Conservation (phyloP, 2,329 filamentous ascomycete genomes). For the Dactylonectria estremocensis region DNA sequence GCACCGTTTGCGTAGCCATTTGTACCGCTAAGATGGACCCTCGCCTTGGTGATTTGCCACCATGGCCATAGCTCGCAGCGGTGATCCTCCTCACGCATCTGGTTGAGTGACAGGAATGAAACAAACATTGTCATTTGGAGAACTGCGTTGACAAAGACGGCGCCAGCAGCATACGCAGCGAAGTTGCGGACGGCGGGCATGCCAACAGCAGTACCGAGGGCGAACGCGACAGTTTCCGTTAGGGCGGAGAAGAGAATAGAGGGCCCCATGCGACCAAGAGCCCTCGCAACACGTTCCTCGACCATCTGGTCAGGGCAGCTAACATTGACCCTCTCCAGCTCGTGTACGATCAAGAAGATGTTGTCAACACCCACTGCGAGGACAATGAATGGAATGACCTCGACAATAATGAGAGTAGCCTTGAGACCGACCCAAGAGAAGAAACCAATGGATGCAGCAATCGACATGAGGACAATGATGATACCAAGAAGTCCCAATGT, state of each 20-base stretch:
- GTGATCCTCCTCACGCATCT: slow-evolving; percentile 88
- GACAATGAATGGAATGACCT: slow-evolving; percentile 98
- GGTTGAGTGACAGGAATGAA: slow-evolving; percentile 91
- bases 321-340: slow-evolving; percentile 95
- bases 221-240: slow-evolving; percentile 94
- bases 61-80: slow-evolving; percentile 95
- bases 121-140: slow-evolving; percentile 98
- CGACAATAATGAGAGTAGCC: slow-evolving; percentile 96
- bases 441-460: slow-evolving; percentile 92
- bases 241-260: slow-evolving; percentile 96
- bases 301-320: slow-evolving; percentile 92
- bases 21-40: slow-evolving; percentile 72
- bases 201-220: slow-evolving; percentile 91
- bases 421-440: slow-evolving; percentile 95
- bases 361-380: slow-evolving; percentile 98
- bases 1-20: slow-evolving; percentile 72
- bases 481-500: slow-evolving; percentile 96
- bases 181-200: slow-evolving; percentile 99
- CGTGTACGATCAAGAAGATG: slow-evolving; percentile 98
- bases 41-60: slow-evolving; percentile 82
- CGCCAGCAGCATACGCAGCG: slow-evolving; percentile 94
- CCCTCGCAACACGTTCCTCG: slow-evolving; percentile 86
- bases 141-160: slow-evolving; percentile 97
- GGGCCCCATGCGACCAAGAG: slow-evolving; percentile 95
- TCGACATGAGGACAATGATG: slow-evolving; percentile 96